These are phyloP conservation scores for thale cress (Arabidopsis thaliana) DNA, from an alignment of 345 rosid species.

Conservation along the genomic window DNA sequence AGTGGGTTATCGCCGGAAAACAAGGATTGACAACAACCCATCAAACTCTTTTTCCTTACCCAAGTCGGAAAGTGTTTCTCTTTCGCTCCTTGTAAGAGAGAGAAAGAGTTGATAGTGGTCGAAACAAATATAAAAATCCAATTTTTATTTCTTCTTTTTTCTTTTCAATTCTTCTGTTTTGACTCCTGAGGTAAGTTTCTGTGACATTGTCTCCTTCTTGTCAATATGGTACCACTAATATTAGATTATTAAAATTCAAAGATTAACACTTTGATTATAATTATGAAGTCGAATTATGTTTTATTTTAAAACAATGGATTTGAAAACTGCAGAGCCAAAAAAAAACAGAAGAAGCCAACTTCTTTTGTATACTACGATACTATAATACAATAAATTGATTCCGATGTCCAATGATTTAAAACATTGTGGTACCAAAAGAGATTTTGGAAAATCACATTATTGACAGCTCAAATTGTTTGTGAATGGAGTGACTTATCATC, in stretches of 20 bases:
- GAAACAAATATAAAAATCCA: conserved; percentile 16
- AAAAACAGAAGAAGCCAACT: conserved; percentile 39
- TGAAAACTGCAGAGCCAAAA: conserved; percentile 9
- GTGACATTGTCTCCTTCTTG: conserved; percentile 32
- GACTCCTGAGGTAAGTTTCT: conserved; percentile 45
- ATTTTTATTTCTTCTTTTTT: neutral
- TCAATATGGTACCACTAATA: conserved; percentile 28
- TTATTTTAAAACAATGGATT: conserved; percentile 14
- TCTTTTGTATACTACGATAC: conserved; percentile 25
- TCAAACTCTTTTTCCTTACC: conserved; percentile 35
- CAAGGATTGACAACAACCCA: conserved; percentile 87
- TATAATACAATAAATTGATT: conserved; percentile 42
- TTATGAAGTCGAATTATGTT: neutral
- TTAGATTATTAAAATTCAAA: neutral
- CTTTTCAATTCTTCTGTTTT: conserved; percentile 32
- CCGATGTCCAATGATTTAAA: conserved; percentile 44
- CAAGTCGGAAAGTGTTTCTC: conserved; percentile 44
- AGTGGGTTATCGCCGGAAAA: conserved; percentile 52
- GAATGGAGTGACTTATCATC: conserved; percentile 41
- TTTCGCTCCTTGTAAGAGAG: conserved; percentile 40
- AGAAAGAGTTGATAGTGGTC: conserved; percentile 35
- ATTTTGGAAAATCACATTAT: conserved; percentile 37
- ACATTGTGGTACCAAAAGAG: conserved; percentile 47
- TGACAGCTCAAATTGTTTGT: conserved; percentile 48
- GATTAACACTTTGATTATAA: neutral